phyloP scores from a whole-genome alignment of 1,284 basidiomycete genomes.

The Sporisorium reilianum region DNA sequence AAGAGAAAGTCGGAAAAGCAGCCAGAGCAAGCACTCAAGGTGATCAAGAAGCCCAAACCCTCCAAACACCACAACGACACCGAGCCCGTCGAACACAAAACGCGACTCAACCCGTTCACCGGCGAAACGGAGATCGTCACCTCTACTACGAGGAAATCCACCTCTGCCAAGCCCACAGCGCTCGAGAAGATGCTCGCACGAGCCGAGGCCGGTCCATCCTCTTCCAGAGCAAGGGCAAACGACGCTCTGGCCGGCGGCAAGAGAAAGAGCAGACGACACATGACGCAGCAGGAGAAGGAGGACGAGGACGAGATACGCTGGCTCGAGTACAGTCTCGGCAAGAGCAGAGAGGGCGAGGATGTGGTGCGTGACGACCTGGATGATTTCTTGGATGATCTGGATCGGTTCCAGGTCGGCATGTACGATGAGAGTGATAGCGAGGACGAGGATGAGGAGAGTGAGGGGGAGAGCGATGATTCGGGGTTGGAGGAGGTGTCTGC shows the following conservation, averaged over 20 bases:
- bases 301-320: conserved; percentile 68
- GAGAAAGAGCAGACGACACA: conserved; percentile 41
- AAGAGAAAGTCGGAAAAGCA: conserved; percentile 30
- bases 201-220: conserved; percentile 30
- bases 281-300: conserved; percentile 59
- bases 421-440: conserved; percentile 32
- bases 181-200: conserved; percentile 47
- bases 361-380: conserved; percentile 57
- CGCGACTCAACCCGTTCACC: conserved; percentile 43
- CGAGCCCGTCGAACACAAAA: conserved; percentile 8
- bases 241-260: conserved; percentile 12
- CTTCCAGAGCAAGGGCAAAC: conserved; percentile 17
- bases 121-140: conserved; percentile 36
- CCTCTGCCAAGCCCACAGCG: conserved; percentile 34
- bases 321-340: conserved; percentile 63
- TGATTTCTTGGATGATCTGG: conserved; percentile 60
- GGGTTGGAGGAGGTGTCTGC: conserved; percentile 23
- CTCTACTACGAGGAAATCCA: conserved; percentile 1
- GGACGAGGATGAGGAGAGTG: conserved; percentile 7
- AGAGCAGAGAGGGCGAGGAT: conserved; percentile 30
- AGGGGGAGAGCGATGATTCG: conserved; percentile 21
- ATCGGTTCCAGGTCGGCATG: conserved; percentile 57
- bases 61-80: not conserved
- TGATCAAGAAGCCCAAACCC: conserved; percentile 37
- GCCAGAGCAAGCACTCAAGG: conserved; percentile 21